phyloP scores from a whole-genome alignment of 257 asterid species.

The Solanum medicagineum region DNA sequence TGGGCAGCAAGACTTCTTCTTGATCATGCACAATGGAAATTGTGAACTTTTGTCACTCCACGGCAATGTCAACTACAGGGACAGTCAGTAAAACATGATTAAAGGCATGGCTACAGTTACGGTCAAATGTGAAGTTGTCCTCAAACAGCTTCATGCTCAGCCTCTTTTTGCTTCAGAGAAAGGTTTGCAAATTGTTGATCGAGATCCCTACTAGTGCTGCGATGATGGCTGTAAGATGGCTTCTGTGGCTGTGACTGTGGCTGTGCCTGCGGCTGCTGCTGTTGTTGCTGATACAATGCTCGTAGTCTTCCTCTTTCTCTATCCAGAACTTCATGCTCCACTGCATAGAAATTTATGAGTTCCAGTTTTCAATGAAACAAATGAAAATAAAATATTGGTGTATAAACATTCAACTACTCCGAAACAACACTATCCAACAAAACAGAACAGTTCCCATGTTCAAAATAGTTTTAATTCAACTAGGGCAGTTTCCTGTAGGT shows the following conservation, averaged over 20 bases:
- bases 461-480: background rate
- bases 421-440: background rate
- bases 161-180: slow-evolving; percentile 62
- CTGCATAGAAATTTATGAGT: slow-evolving; percentile 30
- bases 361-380: background rate
- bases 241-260: slow-evolving; percentile 31
- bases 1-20: slow-evolving; percentile 6
- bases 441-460: background rate
- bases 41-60: slow-evolving; percentile 8
- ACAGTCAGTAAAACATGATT: slow-evolving; percentile 1
- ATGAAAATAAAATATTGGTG: background rate
- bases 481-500: background rate
- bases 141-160: slow-evolving; percentile 35
- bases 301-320: slow-evolving; percentile 72
- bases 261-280: slow-evolving; percentile 11
- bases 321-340: slow-evolving; percentile 90
- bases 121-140: slow-evolving; percentile 58
- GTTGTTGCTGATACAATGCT: slow-evolving; percentile 46
- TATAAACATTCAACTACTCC: background rate
- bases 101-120: slow-evolving; percentile 9
- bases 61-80: slow-evolving; percentile 22
- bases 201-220: slow-evolving; percentile 65
- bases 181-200: slow-evolving; percentile 66
- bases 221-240: slow-evolving; percentile 40
- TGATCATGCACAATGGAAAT: slow-evolving; percentile 6